Evolutionary conservation across 495 filamentous ascomycete species (phyloP).

Genomic region (Tuber microsphaerosporum): DNA sequence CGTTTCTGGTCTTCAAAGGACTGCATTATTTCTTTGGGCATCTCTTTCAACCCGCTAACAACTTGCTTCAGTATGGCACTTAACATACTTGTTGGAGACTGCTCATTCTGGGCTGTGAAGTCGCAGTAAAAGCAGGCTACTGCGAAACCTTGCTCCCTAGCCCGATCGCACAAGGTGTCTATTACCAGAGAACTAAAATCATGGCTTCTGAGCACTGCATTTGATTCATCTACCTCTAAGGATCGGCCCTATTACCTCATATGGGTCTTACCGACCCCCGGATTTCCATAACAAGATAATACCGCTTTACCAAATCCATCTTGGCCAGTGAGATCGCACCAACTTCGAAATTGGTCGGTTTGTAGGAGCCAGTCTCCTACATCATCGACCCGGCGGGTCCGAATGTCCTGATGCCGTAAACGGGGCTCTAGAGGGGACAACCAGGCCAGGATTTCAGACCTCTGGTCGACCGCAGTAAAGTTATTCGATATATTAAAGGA

Average conservation of each 20-base stretch:
- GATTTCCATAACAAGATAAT: background rate
- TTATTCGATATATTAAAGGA: background rate
- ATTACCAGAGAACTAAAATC: background rate
- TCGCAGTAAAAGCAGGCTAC: constrained; percentile 1
- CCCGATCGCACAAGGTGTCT: background rate
- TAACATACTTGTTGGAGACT: background rate
- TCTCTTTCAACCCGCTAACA: background rate
- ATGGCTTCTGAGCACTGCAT: background rate
- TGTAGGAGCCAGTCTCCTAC: background rate
- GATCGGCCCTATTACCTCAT: background rate
- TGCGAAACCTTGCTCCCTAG: background rate
- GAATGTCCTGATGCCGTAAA: background rate
- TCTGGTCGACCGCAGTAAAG: background rate
- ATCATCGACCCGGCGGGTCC: background rate
- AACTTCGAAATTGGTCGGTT: background rate
- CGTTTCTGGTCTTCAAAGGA: background rate
- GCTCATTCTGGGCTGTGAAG: background rate
- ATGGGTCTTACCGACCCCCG: background rate
- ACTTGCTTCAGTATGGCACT: background rate
- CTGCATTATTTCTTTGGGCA: background rate
- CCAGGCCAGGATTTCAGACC: background rate
- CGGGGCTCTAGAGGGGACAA: background rate
- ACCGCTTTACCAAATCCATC: background rate
- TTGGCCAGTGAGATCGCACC: background rate
- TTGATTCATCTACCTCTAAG: background rate